Base-by-base conservation (phyloP, 768 basidiomycete genomes). In the Russula olivacea region DNA sequence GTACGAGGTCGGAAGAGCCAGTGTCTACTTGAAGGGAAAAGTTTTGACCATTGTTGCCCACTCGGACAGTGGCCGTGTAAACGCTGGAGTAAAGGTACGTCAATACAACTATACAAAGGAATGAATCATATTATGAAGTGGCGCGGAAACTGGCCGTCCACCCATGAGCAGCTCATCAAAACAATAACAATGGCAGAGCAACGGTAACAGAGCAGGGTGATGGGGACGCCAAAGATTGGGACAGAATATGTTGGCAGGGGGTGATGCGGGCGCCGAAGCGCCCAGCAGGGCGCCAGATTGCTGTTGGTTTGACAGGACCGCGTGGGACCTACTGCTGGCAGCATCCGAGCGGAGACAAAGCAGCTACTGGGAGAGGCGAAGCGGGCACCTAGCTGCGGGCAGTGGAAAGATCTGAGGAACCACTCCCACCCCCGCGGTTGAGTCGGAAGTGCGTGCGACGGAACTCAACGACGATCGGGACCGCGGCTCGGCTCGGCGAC, bases 1-100 rank as follows among this genome's bases (percentile, higher is more conserved):
- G 68, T 61, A 90, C 89, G 28, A 90, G 77, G 74, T 93, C 90
- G 0, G 88, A 88, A 0, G 91, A 91, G 32, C 91, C 91, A 0
- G 87, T 89, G 68, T 93, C 90, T 41, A 92, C 80, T 69, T 91
- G 89, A 2, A 91, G 74, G 7, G 81, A 83, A 25, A 87, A 73
- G 25, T 77, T 79, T 59, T 87, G 80, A 36, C 69, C 69, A 10
- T 70, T 73, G 8, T 72, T 58, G 12, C 89, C 88, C 25, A 89
- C 75, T 21, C 69, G 72, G 5, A 87, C 75, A 4, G 83, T 77
- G n/a, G 89, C 72, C 2, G 84, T 84, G 70, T 91, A 91, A 5
- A 81, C 78, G 30, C 89, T 91, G 68, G 32, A 9, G 9, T 52
- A 43, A 21, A 56, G 47, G 36, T 4, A 15, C 7, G n/a, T 45